Evolutionary conservation across 495 filamentous ascomycete genomes (phyloP), one percentile per base, ranked within the genome.

Genomic region (Daldinia bambusicola): DNA sequence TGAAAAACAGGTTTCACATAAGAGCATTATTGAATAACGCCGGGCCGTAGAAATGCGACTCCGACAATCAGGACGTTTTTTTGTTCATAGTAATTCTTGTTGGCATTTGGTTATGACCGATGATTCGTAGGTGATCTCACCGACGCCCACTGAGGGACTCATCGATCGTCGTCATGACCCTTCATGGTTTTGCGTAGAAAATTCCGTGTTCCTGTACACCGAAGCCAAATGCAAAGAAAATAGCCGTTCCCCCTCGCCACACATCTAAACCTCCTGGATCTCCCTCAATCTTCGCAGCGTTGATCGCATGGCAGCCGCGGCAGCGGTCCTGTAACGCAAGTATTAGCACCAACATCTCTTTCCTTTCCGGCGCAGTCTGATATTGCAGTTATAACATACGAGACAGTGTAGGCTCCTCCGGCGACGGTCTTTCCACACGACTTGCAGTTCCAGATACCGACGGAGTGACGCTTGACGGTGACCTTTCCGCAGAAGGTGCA

Each of bases 241-340:
- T 48, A 66, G 32, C 70, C 66, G 61, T 61, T 50, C 66, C 52
- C 60, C 61, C 50, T 73, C 55, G 37, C 51, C 66, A 34, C 37
- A 43, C 75, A 67, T 78, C 80, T 93, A 99, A 79, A 96, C 92
- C 90, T 98, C 95, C 80, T 93, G 92, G 86, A 98, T 96, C 84
- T 98, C 95, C 80, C 95, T 90, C 85, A 99, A 89, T 86, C 95
- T 89, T 82, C 96, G 92, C 82, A 99, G 95, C 74, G 95, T 99
- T 71, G 95, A 98, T 81, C 96, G 89, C 82, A 94, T 97, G 62
- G 95, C 93, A 75, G 95, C 95, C 63, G 95, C 95, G 74, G 96
- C 95, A 60, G 96, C 94, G 67, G 96, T 98, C 61, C 94, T 98
- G 74, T 74, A 76, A 22, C 38, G 60, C 38, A 43, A 41, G 41